phyloP scores from a whole-genome alignment of 805 yeast genomes.

The Starmera caribaea region DNA sequence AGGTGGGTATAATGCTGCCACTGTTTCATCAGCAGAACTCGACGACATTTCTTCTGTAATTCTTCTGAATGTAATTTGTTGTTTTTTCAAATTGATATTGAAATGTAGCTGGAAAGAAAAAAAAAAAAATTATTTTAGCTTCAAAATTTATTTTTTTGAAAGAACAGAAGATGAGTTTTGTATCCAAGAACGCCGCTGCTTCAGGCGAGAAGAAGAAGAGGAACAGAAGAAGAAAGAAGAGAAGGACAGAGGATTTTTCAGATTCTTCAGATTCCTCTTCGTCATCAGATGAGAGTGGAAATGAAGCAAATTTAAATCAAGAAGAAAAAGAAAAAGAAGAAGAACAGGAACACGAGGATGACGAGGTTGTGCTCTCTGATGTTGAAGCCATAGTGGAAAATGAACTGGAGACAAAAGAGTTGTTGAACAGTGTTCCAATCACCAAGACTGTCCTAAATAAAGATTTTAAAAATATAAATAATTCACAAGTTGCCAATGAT shows the following conservation, averaged over 20 bases:
- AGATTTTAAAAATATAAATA: conserved; percentile 19
- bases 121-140: background rate
- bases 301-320: conserved; percentile 14
- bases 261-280: conserved; percentile 41
- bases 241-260: conserved; percentile 74
- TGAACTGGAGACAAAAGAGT: conserved; percentile 7
- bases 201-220: conserved; percentile 11
- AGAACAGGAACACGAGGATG: conserved; percentile 4
- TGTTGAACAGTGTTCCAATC: conserved; percentile 14
- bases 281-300: conserved; percentile 24
- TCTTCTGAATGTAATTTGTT: too few relatives aligned
- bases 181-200: conserved; percentile 12
- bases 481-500: conserved; percentile 19
- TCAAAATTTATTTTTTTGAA: background rate
- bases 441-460: conserved; percentile 27
- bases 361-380: conserved; percentile 23
- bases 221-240: conserved; percentile 61
- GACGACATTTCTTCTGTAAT: background rate
- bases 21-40: too few relatives aligned
- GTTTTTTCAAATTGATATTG: background rate
- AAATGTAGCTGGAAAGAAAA: background rate
- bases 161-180: conserved; percentile 10
- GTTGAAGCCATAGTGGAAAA: conserved; percentile 17
- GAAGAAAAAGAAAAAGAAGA: conserved; percentile 4
- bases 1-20: conserved; percentile 81